Percentiles rank a stretch among this genome's conserved stretches.
Conservation (phyloP, 2,329 filamentous ascomycete species). For the Sporothrix dimorphospora region DNA sequence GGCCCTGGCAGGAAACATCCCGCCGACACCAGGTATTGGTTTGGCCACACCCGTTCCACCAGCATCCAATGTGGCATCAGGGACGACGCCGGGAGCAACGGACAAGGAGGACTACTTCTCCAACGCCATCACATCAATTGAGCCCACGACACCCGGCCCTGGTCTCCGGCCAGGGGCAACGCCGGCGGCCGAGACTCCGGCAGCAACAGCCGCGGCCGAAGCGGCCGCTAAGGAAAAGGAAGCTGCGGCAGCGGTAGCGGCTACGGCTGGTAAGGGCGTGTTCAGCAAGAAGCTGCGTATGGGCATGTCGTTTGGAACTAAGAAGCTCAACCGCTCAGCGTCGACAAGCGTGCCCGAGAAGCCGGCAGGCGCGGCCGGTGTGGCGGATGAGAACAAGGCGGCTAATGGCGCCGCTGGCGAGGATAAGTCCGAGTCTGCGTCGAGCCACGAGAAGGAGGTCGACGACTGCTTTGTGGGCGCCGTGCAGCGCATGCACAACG, state of each 20-base stretch:
- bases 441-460: conserved; percentile 67
- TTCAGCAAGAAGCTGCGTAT: conserved; percentile 86
- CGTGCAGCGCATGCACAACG: conserved; percentile 71
- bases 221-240: conserved; percentile 33
- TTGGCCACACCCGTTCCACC: conserved; percentile 65
- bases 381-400: conserved; percentile 71
- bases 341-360: conserved; percentile 71
- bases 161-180: conserved; percentile 45
- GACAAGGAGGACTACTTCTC: conserved; percentile 77
- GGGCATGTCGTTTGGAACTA: conserved; percentile 75
- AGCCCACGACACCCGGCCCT: conserved; percentile 50
- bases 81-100: conserved; percentile 53
- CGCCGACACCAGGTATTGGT: conserved; percentile 57
- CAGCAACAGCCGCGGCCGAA: neutral
- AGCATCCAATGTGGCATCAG: conserved; percentile 41
- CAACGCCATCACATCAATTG: conserved; percentile 56
- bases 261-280: conserved; percentile 55
- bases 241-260: conserved; percentile 38
- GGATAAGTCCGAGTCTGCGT: conserved; percentile 26
- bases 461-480: conserved; percentile 76
- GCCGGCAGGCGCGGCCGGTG: conserved; percentile 57
- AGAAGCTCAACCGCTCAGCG: conserved; percentile 75
- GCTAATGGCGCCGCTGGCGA: conserved; percentile 44
- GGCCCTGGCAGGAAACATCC: neutral
- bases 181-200: conserved; percentile 47